Conservation (phyloP, 306 rosid genomes). For the Castanospermum australe region DNA sequence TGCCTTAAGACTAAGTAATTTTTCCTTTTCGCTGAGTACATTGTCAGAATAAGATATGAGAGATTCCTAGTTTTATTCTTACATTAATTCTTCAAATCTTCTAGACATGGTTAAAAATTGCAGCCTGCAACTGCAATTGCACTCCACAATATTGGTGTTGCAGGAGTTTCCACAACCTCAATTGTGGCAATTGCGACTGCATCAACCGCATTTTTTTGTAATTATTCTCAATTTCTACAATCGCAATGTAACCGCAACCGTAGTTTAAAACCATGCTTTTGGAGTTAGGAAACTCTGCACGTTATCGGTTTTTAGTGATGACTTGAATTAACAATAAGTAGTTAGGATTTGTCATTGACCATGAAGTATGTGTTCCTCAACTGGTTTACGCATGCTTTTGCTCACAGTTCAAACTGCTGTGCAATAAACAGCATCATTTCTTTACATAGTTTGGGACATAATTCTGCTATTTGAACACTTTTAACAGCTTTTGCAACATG, state of each 20-base stretch:
- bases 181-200: too few relatives aligned
- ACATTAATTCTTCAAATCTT: not conserved
- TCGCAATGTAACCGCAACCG: too few relatives aligned
- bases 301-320: not conserved
- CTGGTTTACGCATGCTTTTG: not conserved
- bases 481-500: not conserved
- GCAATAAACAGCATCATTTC: not conserved
- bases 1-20: not conserved
- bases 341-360: not conserved
- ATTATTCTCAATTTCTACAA: too few relatives aligned
- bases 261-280: too few relatives aligned
- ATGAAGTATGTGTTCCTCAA: not conserved
- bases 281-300: not conserved
- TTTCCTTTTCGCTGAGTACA: not conserved
- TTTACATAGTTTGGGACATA: not conserved
- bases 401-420: not conserved
- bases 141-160: too few relatives aligned
- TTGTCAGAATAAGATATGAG: not conserved
- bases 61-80: not conserved
- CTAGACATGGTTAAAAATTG: too few relatives aligned
- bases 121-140: too few relatives aligned
- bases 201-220: too few relatives aligned
- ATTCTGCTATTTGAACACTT: not conserved
- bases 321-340: not conserved
- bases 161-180: too few relatives aligned